phyloP scores from a whole-genome alignment of 176 grass and related monocot genomes.

The Aegilops sharonensis region DNA sequence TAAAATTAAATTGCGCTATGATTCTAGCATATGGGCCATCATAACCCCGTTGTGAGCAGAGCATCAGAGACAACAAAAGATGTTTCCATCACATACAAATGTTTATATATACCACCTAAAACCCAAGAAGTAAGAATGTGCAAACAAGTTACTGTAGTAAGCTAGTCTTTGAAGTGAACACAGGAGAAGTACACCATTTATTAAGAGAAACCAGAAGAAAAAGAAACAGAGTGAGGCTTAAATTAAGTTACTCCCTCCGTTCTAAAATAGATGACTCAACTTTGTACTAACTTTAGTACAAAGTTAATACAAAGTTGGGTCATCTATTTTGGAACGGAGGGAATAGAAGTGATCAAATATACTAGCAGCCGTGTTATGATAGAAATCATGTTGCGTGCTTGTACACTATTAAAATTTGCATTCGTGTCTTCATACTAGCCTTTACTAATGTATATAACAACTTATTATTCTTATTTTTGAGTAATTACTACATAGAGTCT shows the following conservation, averaged over 20 bases:
- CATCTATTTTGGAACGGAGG: too few relatives aligned
- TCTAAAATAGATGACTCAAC: too few relatives aligned
- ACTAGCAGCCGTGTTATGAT: not conserved
- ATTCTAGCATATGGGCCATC: not conserved
- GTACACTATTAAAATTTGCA: too few relatives aligned
- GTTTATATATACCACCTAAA: not conserved
- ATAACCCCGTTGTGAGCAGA: not conserved
- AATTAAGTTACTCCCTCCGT: not conserved
- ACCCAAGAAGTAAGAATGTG: not conserved
- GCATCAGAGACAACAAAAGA: not conserved
- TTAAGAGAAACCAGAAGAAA: not conserved
- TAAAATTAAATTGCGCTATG: slow-evolving; percentile 1
- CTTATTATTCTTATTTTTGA: not conserved
- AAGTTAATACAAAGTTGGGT: too few relatives aligned
- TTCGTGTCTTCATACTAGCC: too few relatives aligned
- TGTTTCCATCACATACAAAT: not conserved
- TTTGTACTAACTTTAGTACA: too few relatives aligned
- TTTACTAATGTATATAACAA: too few relatives aligned
- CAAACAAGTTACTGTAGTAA: not conserved
- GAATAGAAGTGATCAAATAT: too few relatives aligned
- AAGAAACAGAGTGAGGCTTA: not conserved
- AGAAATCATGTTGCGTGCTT: not conserved
- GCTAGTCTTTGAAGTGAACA: not conserved
- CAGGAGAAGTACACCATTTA: not conserved
- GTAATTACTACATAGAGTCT: not conserved